phyloP scores from a whole-genome alignment of 257 asterid genomes.

The Primulina eburnea region DNA sequence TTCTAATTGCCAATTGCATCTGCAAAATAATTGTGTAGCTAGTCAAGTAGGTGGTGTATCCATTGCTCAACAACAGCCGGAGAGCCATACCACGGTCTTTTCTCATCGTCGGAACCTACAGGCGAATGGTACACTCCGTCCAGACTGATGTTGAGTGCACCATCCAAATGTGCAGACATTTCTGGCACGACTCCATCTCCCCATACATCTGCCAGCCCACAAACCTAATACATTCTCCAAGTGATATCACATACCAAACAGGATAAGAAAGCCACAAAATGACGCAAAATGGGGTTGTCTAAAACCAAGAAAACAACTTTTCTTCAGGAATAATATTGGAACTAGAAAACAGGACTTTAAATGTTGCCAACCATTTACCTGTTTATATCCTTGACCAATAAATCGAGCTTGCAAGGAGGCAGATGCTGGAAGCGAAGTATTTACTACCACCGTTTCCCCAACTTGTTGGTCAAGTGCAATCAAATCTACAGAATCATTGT shows the following conservation, averaged over 20 bases:
- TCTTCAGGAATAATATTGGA: not conserved
- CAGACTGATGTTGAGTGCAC: constrained; percentile 69
- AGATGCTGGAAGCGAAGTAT: constrained; percentile 33
- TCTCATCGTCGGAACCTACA: constrained; percentile 70
- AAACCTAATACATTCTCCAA: constrained; percentile 49
- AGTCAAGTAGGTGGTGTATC: constrained; percentile 73
- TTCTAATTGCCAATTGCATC: not conserved
- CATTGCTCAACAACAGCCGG: constrained; percentile 74
- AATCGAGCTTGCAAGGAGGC: constrained; percentile 62
- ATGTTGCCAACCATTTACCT: constrained; percentile 40
- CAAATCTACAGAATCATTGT: constrained; percentile 26
- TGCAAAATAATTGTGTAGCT: not conserved
- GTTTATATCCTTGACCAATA: constrained; percentile 93
- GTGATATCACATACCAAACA: not conserved
- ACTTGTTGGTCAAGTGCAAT: constrained; percentile 32
- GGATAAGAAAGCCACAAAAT: not conserved
- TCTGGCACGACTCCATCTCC: constrained; percentile 95
- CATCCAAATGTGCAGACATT: constrained; percentile 84
- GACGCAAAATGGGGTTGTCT: not conserved
- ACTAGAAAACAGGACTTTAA: not conserved
- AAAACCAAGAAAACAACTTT: not conserved
- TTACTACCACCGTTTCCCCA: constrained; percentile 36
- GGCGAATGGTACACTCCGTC: constrained; percentile 89
- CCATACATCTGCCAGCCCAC: constrained; percentile 91
- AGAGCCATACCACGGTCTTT: constrained; percentile 92